phyloP scores from a whole-genome alignment of 768 basidiomycete genomes.

The Chalciporus chontae region DNA sequence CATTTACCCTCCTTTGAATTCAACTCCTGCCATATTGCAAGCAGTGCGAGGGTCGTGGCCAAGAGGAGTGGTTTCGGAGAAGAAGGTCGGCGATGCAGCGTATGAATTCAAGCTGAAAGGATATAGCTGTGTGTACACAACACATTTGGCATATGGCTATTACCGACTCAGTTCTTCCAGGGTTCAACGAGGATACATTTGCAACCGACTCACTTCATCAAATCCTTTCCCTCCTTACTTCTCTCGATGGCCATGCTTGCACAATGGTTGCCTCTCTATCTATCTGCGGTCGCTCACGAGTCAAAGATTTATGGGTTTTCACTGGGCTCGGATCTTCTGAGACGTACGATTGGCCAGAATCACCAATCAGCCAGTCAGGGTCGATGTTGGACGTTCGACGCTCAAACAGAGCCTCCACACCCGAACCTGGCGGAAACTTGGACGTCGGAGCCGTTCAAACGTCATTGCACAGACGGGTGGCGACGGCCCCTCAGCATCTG shows the following conservation, averaged over 20 bases:
- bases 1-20: constrained; percentile 69
- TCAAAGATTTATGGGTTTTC: constrained; percentile 79
- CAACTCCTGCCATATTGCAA: constrained; percentile 78
- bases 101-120: constrained; percentile 83
- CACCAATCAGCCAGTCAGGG: constrained; percentile 32
- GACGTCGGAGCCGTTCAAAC: constrained; percentile 24
- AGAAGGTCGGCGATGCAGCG: constrained; percentile 65
- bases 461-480: constrained; percentile 30
- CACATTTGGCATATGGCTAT: constrained; percentile 10
- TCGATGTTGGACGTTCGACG: constrained; percentile 36
- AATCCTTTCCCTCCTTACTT: constrained; percentile 61
- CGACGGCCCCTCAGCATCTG: constrained; percentile 29
- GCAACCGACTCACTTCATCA: constrained; percentile 69
- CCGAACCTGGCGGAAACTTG: constrained; percentile 24
- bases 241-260: constrained; percentile 67
- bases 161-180: constrained; percentile 35
- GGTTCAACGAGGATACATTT: constrained; percentile 78
- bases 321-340: constrained; percentile 46
- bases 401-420: constrained; percentile 32
- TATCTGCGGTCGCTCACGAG: constrained; percentile 65
- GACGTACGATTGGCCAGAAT: constrained; percentile 32
- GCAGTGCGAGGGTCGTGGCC: constrained; percentile 78
- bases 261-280: constrained; percentile 66
- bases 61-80: constrained; percentile 73
- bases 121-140: constrained; percentile 59